These are phyloP conservation scores for Cetraspora pellucida DNA, from an alignment of 192 early-diverging fungal genomes.

Conservation along the genomic window DNA sequence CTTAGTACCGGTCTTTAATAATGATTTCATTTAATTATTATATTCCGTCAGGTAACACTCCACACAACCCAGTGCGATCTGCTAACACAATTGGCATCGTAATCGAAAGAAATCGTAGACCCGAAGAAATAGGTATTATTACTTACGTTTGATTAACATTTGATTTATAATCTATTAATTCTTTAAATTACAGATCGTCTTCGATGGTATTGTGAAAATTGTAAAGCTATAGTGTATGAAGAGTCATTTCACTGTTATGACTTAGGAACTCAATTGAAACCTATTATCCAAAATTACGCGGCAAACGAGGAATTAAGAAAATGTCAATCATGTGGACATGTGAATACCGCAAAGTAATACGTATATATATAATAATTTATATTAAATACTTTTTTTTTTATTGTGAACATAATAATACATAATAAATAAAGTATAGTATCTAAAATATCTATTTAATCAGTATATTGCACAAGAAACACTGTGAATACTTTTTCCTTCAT, in stretches of 20 bases:
- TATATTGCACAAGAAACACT: constrained; percentile 20
- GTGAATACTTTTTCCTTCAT: not conserved
- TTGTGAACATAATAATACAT: too few species aligned
- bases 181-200: constrained; percentile 66
- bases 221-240: constrained; percentile 82
- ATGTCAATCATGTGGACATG: constrained; percentile 71
- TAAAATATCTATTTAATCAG: not conserved
- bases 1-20: too few species aligned
- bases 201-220: constrained; percentile 94
- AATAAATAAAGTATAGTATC: too few species aligned
- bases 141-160: not conserved
- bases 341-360: constrained; percentile 61
- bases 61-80: constrained; percentile 94
- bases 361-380: not conserved
- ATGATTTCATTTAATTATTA: too few species aligned
- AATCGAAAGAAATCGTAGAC: constrained; percentile 82
- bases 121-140: constrained; percentile 63
- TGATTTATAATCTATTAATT: not conserved
- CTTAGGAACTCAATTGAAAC: constrained; percentile 87
- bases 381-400: too few species aligned
- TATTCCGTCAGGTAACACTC: constrained; percentile 67
- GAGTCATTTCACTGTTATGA: constrained; percentile 89
- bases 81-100: constrained; percentile 96
- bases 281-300: constrained; percentile 87
- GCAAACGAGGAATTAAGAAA: constrained; percentile 65